These are phyloP conservation scores for Ustilago lituana DNA, from an alignment of 1,284 basidiomycete genomes.

Conservation along the genomic window DNA sequence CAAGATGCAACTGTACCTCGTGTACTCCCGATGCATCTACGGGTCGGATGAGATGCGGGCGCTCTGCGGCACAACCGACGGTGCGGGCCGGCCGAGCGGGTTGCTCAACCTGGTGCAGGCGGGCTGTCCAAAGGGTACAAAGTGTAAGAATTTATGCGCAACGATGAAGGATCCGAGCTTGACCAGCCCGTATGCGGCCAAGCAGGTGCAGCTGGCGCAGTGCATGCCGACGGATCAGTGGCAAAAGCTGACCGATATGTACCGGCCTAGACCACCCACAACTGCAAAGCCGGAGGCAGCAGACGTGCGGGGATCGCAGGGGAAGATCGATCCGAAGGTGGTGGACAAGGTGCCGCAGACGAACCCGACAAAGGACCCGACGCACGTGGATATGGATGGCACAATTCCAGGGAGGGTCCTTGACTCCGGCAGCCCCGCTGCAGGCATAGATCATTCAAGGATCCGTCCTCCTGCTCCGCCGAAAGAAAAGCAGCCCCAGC, in stretches of 20 bases:
- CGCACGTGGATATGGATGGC: conserved; percentile 8
- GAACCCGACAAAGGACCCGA: conserved; percentile 8
- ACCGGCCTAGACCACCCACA: conserved; percentile 3
- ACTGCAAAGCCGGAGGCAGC: too few relatives aligned
- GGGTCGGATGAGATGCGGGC: conserved; percentile 23
- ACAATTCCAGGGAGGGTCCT: conserved; percentile 10
- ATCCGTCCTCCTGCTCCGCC: too few relatives aligned
- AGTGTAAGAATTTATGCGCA: conserved; percentile 38
- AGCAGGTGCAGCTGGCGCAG: conserved; percentile 34
- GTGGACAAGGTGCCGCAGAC: conserved; percentile 1
- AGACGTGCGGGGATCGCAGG: too few relatives aligned
- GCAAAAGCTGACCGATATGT: conserved; percentile 24
- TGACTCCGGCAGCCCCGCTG: background rate
- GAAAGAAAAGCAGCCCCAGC: background rate
- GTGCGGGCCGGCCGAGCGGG: conserved; percentile 5
- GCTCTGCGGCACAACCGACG: conserved; percentile 20
- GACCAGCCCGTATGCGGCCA: conserved; percentile 18
- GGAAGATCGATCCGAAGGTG: conserved; percentile 16
- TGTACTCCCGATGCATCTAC: conserved; percentile 27
- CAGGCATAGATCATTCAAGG: too few relatives aligned
- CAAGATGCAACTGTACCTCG: conserved; percentile 19
- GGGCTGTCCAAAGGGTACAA: conserved; percentile 14
- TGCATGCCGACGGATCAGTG: conserved; percentile 9
- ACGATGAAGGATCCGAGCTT: conserved; percentile 13
- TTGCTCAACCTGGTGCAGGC: conserved; percentile 23